These are phyloP conservation scores for Chrysoporthe puriensis DNA, from an alignment of 2,329 filamentous ascomycete genomes.

Conservation along the genomic window DNA sequence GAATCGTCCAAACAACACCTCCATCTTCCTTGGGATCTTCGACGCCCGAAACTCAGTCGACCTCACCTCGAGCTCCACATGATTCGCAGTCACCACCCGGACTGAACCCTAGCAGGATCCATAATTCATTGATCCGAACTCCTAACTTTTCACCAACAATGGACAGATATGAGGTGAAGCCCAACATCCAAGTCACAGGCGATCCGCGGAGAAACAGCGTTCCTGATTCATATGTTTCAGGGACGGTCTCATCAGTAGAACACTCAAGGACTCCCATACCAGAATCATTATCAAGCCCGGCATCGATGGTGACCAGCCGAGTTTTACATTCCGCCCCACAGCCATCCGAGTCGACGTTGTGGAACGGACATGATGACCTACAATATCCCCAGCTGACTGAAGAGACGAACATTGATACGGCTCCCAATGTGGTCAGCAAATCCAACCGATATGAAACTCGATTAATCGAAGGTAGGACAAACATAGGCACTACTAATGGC, in stretches of 20 bases:
- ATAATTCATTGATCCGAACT: neutral
- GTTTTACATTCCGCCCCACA: neutral
- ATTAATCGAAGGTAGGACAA: too few relatives aligned
- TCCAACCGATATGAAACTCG: too few relatives aligned
- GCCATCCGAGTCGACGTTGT: neutral
- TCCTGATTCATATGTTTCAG: neutral
- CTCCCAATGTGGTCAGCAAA: neutral
- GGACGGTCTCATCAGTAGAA: neutral
- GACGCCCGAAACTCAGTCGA: neutral
- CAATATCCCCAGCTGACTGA: neutral
- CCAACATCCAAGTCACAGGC: neutral
- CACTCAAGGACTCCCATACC: neutral
- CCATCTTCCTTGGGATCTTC: too few relatives aligned
- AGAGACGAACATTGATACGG: neutral
- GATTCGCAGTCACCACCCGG: neutral
- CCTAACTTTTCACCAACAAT: neutral
- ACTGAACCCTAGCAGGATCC: neutral
- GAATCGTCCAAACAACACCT: too few relatives aligned
- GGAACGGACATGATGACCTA: too few relatives aligned
- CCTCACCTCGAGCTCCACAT: neutral
- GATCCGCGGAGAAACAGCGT: neutral
- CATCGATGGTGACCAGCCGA: neutral
- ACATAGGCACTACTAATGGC: too few relatives aligned
- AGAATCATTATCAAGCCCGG: neutral
- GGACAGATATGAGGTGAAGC: neutral